Evolutionary conservation across 495 filamentous ascomycete genomes (phyloP).

Genomic region (Penicillium bovifimosum): DNA sequence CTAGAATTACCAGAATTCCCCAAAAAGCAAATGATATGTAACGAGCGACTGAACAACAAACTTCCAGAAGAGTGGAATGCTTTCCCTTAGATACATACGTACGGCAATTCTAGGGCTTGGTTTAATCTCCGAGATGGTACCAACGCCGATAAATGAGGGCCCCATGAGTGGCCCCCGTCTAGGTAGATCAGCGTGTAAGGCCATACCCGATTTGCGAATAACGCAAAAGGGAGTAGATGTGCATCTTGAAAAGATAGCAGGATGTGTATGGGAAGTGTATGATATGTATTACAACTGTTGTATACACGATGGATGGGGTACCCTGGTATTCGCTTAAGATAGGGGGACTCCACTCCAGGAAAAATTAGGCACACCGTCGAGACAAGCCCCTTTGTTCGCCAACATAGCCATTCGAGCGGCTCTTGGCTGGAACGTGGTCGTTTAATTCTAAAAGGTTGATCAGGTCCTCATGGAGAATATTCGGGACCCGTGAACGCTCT

Average conservation of each 20-base stretch:
- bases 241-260: not conserved
- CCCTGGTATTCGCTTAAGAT: too few species aligned
- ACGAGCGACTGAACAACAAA: not conserved
- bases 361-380: not conserved
- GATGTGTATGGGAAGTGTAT: not conserved
- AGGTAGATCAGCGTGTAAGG: not conserved
- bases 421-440: not conserved
- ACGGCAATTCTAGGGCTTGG: not conserved
- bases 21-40: not conserved
- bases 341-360: not conserved
- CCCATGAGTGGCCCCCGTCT: constrained; percentile 11
- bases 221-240: not conserved
- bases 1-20: not conserved
- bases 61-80: not conserved
- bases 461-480: not conserved
- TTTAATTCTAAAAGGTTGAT: not conserved
- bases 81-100: not conserved
- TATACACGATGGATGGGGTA: too few species aligned
- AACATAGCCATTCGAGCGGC: not conserved
- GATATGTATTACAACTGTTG: not conserved
- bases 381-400: not conserved
- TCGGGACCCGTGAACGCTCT: not conserved
- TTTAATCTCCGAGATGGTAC: not conserved
- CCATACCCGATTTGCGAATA: not conserved
- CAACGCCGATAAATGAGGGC: constrained; percentile 3